phyloP scores from a whole-genome alignment of 768 basidiomycete genomes.

The Phanerochaete carnosa region DNA sequence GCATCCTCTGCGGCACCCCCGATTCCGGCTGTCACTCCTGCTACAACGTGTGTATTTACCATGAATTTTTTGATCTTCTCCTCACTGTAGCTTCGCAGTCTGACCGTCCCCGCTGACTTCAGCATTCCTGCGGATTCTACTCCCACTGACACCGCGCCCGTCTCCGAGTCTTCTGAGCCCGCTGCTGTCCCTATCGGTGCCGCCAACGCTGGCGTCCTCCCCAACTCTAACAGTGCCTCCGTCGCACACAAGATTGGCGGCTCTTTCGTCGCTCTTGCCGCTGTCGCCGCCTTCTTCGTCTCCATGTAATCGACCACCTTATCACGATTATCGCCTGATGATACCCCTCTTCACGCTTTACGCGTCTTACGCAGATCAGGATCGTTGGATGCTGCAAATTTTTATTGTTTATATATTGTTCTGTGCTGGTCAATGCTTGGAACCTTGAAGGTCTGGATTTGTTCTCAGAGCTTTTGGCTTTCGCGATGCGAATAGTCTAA shows the following conservation, averaged over 20 bases:
- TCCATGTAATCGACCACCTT: slow-evolving; percentile 1
- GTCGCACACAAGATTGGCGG: slow-evolving; percentile 17
- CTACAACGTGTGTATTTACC: slow-evolving; percentile 12
- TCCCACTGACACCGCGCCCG: slow-evolving; percentile 10
- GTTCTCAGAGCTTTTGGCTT: slow-evolving; percentile 5
- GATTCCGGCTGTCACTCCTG: slow-evolving; percentile 3
- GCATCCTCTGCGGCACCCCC: slow-evolving; percentile 4
- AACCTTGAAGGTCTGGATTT: slow-evolving; percentile 7
- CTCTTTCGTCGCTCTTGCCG: slow-evolving; percentile 7
- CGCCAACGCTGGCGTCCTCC: slow-evolving; percentile 29
- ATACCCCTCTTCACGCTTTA: background rate
- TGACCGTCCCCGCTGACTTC: background rate
- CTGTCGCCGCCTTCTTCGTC: slow-evolving; percentile 10
- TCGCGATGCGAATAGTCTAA: background rate
- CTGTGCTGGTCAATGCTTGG: slow-evolving; percentile 8
- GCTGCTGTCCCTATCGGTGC: slow-evolving; percentile 29
- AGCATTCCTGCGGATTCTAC: background rate
- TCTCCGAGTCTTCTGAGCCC: slow-evolving; percentile 15
- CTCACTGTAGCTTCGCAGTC: background rate
- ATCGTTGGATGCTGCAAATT: background rate
- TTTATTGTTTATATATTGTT: slow-evolving; percentile 10
- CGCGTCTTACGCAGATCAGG: background rate
- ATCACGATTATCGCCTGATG: slow-evolving; percentile 2
- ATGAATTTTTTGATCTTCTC: background rate
- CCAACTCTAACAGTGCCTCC: slow-evolving; percentile 22